phyloP scores from a whole-genome alignment of 2,329 filamentous ascomycete species.

The Allantophomopsis lycopodina region DNA sequence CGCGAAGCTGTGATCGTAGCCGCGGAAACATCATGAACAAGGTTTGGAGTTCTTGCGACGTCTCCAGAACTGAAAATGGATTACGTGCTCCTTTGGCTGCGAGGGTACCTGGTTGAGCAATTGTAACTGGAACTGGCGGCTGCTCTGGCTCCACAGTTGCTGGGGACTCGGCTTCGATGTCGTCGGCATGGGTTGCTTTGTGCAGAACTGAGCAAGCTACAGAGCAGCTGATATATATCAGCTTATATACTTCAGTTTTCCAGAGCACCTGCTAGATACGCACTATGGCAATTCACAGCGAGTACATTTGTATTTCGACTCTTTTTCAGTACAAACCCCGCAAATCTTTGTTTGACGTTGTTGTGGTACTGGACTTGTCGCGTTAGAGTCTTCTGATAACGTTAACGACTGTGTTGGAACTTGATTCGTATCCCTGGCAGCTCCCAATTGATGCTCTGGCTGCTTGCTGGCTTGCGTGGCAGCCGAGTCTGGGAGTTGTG shows the following conservation, averaged over 20 bases:
- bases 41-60: slow-evolving; percentile 28
- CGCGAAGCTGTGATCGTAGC: slow-evolving; percentile 27
- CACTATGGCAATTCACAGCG: slow-evolving; percentile 41
- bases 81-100: slow-evolving; percentile 12
- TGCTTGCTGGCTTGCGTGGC: no score
- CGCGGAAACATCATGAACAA: slow-evolving; percentile 36
- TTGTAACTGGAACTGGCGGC: background rate
- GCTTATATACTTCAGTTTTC: background rate
- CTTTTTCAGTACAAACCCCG: slow-evolving; percentile 30
- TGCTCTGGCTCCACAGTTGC: no score
- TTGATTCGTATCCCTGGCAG: no score
- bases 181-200: slow-evolving; percentile 16
- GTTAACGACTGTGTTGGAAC: no score
- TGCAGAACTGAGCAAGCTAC: slow-evolving; percentile 38
- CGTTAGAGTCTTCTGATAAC: no score
- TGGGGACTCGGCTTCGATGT: background rate
- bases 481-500: no score
- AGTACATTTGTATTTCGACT: slow-evolving; percentile 45
- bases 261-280: slow-evolving; percentile 13
- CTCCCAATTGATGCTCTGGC: no score
- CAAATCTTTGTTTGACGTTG: slow-evolving; percentile 7
- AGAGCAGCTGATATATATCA: slow-evolving; percentile 30
- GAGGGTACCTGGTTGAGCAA: slow-evolving; percentile 1
- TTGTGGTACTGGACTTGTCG: no score
- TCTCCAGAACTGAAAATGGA: slow-evolving; percentile 33